These are phyloP conservation scores for Pterocarpus macrocarpus DNA, from an alignment of 306 rosid genomes.

Conservation along the genomic window DNA sequence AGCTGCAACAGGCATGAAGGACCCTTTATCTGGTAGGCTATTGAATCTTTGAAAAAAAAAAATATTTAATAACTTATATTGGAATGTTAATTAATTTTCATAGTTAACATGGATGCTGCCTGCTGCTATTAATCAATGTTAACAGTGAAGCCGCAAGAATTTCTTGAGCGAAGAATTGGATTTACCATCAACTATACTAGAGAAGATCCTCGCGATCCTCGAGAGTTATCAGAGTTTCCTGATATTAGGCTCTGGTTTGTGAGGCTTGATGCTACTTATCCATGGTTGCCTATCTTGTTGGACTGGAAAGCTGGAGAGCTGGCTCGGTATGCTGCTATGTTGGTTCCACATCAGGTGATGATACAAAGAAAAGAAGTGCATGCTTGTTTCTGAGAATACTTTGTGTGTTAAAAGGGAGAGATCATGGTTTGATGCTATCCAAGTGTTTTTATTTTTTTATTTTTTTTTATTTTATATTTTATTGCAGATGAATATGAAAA, in stretches of 20 bases:
- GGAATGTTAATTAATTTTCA: conserved; percentile 6
- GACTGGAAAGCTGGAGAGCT: conserved; percentile 97
- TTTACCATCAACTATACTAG: conserved; percentile 78
- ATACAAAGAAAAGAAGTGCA: background rate
- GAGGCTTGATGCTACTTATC: conserved; percentile 88
- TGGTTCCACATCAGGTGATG: conserved; percentile 95
- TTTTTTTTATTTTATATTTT: background rate
- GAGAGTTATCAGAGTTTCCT: conserved; percentile 84
- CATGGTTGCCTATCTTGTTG: conserved; percentile 89
- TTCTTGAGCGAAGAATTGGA: conserved; percentile 82
- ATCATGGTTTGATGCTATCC: background rate
- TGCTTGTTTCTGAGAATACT: background rate
- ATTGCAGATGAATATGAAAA: conserved; percentile 84
- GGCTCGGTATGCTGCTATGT: conserved; percentile 94
- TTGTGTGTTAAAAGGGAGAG: background rate
- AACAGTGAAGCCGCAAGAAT: conserved; percentile 76
- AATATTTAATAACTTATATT: background rate
- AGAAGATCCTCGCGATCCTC: conserved; percentile 77
- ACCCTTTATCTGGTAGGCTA: conserved; percentile 70
- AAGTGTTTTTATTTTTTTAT: background rate
- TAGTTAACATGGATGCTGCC: conserved; percentile 35
- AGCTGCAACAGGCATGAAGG: conserved; percentile 74
- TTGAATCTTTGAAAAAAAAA: background rate
- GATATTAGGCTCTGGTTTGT: conserved; percentile 94
- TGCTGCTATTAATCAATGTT: conserved; percentile 33